phyloP scores from a whole-genome alignment of 495 filamentous ascomycete genomes.

The Neurospora africana region DNA sequence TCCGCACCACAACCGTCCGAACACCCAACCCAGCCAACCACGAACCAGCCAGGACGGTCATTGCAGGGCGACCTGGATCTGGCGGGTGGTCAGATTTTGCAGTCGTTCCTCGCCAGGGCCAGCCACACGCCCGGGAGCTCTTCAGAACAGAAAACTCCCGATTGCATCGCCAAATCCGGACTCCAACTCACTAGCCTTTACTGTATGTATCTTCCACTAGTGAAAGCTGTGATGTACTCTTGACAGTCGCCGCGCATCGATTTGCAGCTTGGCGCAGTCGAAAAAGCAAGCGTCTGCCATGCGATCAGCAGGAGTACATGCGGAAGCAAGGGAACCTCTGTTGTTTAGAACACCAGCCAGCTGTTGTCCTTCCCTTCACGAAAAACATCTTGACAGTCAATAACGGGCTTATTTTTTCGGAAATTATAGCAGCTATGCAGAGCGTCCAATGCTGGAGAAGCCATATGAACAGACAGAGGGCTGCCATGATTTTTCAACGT shows the following conservation, averaged over 20 bases:
- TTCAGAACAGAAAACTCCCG: not conserved
- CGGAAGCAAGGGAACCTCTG: not conserved
- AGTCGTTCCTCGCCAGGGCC: not conserved
- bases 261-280: not conserved
- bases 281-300: not conserved
- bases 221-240: not conserved
- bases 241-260: not conserved
- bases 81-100: not conserved
- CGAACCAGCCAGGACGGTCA: not conserved
- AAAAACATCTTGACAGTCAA: not conserved
- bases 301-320: not conserved
- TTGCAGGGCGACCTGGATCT: not conserved
- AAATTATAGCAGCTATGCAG: not conserved
- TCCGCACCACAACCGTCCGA: not conserved
- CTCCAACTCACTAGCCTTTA: not conserved
- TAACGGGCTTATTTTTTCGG: not conserved
- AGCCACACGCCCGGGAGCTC: not conserved
- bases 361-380: not conserved
- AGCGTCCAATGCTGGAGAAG: not conserved
- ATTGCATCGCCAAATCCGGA: not conserved
- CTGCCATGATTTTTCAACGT: constrained; percentile 7
- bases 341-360: not conserved
- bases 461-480: not conserved
- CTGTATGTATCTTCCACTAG: not conserved
- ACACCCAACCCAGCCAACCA: not conserved